Evolutionary conservation across 2,329 filamentous ascomycete species (phyloP).

Genomic region (Cladophialophora exuberans): DNA sequence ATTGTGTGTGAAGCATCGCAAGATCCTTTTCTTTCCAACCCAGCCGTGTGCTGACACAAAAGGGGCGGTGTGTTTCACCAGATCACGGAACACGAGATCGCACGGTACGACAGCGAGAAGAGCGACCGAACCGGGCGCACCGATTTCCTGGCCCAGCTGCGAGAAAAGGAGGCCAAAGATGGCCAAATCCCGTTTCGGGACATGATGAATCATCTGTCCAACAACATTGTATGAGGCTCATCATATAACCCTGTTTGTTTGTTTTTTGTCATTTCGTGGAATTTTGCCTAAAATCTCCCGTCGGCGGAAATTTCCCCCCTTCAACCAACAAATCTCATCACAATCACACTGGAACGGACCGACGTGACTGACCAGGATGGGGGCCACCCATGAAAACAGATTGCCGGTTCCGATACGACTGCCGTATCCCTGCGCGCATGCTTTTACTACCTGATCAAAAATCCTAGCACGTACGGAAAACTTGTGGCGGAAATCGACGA

Average conservation of each 20-base stretch:
- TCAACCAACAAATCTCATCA: too few species aligned
- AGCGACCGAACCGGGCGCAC: slow-evolving; percentile 11
- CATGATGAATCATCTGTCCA: slow-evolving; percentile 25
- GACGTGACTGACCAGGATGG: too few species aligned
- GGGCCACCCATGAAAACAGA: neutral
- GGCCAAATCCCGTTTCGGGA: slow-evolving; percentile 12
- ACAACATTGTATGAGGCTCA: slow-evolving; percentile 15
- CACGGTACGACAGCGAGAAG: slow-evolving; percentile 13
- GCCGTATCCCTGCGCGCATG: slow-evolving; percentile 71
- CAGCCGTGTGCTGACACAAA: neutral
- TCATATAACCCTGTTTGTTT: slow-evolving; percentile 3
- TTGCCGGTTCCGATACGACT: slow-evolving; percentile 75
- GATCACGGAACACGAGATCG: slow-evolving; percentile 23
- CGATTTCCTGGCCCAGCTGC: slow-evolving; percentile 23
- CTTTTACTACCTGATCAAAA: slow-evolving; percentile 74
- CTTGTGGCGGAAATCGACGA: slow-evolving; percentile 20
- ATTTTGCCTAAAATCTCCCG: too few species aligned
- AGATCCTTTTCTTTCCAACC: too few species aligned
- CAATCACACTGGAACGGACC: too few species aligned
- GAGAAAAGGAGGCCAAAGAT: slow-evolving; percentile 19
- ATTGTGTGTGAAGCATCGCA: too few species aligned
- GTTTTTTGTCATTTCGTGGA: too few species aligned
- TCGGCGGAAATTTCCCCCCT: too few species aligned
- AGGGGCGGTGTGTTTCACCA: neutral
- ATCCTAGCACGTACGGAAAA: slow-evolving; percentile 45